Evolutionary conservation across 768 basidiomycete genomes (phyloP).

Genomic region (Trametes gibbosa): DNA sequence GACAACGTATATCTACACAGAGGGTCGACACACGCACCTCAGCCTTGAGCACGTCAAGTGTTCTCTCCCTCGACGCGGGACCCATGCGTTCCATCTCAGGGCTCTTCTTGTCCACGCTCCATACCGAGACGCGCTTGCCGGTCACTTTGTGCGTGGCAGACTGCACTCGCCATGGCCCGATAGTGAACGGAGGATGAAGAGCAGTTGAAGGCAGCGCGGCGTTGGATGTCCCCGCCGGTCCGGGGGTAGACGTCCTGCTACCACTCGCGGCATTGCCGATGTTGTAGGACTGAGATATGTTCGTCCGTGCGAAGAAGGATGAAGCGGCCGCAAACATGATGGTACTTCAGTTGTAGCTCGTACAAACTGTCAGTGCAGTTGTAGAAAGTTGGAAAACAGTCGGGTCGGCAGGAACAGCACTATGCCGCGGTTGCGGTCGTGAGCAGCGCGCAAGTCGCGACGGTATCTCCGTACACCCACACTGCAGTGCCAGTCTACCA

Average conservation of each 20-base stretch:
- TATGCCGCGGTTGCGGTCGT: slow-evolving; percentile 85
- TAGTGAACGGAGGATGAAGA: slow-evolving; percentile 52
- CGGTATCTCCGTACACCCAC: too few species aligned
- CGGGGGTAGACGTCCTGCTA: slow-evolving; percentile 38
- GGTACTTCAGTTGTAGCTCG: neutral
- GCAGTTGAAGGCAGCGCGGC: slow-evolving; percentile 39
- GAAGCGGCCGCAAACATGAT: slow-evolving; percentile 78
- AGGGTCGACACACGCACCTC: slow-evolving; percentile 55
- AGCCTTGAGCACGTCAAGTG: slow-evolving; percentile 81
- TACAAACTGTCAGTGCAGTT: slow-evolving; percentile 4
- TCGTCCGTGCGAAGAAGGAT: slow-evolving; percentile 78
- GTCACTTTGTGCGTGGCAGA: slow-evolving; percentile 87
- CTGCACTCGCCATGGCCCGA: slow-evolving; percentile 90
- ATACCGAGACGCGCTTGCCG: slow-evolving; percentile 86
- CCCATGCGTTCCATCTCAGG: slow-evolving; percentile 72
- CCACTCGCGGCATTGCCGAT: slow-evolving; percentile 42
- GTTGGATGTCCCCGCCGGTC: slow-evolving; percentile 31
- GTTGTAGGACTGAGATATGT: slow-evolving; percentile 78
- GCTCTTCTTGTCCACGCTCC: slow-evolving; percentile 84
- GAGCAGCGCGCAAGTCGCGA: neutral
- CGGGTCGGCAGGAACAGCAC: slow-evolving; percentile 56
- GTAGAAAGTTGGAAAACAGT: too few species aligned
- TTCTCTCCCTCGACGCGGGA: slow-evolving; percentile 63
- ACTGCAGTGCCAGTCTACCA: neutral
- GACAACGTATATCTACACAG: neutral